Percentiles rank a stretch among this genome's conserved stretches.
phyloP scores from a whole-genome alignment of 2,329 filamentous ascomycete genomes.

The Aspergillus jensenii region DNA sequence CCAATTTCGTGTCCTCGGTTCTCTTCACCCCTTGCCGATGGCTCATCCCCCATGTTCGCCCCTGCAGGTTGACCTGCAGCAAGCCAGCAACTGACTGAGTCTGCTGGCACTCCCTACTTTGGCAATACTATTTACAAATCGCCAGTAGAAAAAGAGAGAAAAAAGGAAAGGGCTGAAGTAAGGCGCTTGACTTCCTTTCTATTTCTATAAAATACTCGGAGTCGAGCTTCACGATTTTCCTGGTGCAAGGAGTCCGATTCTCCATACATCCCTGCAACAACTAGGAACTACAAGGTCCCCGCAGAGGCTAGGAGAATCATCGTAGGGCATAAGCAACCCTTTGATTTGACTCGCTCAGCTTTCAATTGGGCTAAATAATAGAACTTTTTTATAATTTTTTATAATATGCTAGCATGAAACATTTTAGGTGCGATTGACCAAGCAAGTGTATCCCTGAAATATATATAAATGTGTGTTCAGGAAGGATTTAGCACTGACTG shows the following conservation, averaged over 20 bases:
- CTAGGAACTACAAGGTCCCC: not conserved
- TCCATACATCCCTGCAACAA: not conserved
- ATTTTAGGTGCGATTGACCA: no score
- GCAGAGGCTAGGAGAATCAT: not conserved
- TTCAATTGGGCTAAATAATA: no score
- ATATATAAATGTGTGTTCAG: no score
- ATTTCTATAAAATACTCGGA: not conserved
- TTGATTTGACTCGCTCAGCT: not conserved
- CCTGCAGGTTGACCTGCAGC: not conserved
- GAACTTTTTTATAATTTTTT: no score
- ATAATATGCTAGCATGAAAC: no score
- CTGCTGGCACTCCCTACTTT: not conserved
- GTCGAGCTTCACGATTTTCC: not conserved
- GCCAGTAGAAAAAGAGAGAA: no score
- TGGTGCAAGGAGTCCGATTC: not conserved
- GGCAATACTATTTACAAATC: no score
- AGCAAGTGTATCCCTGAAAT: no score
- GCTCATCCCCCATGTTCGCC: not conserved
- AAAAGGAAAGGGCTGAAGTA: no score
- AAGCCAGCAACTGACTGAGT: not conserved
- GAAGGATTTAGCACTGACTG: no score
- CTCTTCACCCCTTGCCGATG: not conserved
- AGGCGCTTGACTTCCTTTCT: not conserved
- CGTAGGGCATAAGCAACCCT: not conserved
- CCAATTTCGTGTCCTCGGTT: not conserved